Base-by-base conservation (phyloP, 495 filamentous ascomycete species). In the Staphylotrichum tortipilum region DNA sequence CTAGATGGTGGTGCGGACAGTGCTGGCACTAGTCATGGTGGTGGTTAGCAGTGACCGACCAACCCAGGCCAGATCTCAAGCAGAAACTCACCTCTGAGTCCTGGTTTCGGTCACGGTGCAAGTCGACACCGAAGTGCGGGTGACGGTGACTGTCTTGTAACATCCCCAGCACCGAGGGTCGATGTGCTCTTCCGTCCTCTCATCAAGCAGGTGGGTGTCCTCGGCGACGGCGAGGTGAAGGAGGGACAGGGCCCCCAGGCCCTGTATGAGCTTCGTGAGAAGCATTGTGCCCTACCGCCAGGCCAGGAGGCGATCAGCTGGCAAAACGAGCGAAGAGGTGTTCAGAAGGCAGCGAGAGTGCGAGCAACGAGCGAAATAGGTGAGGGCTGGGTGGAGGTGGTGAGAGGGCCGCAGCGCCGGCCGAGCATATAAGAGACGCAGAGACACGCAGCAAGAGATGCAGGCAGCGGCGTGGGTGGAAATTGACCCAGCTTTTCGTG, bases 391-490 rank as follows among this genome's bases (percentile, higher is more conserved):
- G 40, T 45, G 46, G 29, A 37, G n/a, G 22, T 23, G 4, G n/a
- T n/a, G 19, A 18, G 44, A 29, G 29, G 36, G 47, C 14, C 38
- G 55, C 55, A 57, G 57, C 46, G 54, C 54, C 43, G 37, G 48
- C 55, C 50, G 50, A 47, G 53, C 49, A 63, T 65, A 65, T 65
- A 65, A 53, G 53, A 54, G 55, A 38, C 14, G 24, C 40, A 3
- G n/a, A 26, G 17, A 26, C 39, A 7, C 31, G 17, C 18, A 38
- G 15, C 14, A 18, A 17, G 28, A 15, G 28, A 3, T 6, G n/a
- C 18, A 19, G 35, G 43, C 7, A 1, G 29, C 31, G 37, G 44
- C 31, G 23, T 35, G 22, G 15, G 14, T 41, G 7, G 46, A 31
- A 55, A 52, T 51, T 55, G 48, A 53, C 24, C 55, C 60, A 58